A percentile compares a stretch with the other conserved stretches of the same genome.
These are phyloP conservation scores for Solanum sitiens DNA, from an alignment of 257 asterid species.

Conservation along the genomic window DNA sequence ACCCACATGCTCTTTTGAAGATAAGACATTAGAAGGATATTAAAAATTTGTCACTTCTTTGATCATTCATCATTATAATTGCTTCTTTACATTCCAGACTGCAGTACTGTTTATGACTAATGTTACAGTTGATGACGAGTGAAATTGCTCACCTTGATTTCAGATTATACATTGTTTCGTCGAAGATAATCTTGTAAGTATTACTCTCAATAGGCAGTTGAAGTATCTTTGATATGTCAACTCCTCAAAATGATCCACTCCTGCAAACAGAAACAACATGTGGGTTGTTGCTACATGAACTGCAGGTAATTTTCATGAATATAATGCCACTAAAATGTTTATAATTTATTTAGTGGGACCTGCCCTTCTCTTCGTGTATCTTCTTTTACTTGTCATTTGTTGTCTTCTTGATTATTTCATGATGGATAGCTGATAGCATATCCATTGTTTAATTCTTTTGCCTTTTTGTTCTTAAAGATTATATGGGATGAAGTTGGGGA, in stretches of 20 bases:
- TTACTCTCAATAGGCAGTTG: neutral
- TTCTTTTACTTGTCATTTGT: neutral
- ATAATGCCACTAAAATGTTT: neutral
- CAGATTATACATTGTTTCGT: neutral
- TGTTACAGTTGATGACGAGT: neutral
- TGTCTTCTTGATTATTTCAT: neutral
- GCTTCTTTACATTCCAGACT: neutral
- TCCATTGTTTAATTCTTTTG: neutral
- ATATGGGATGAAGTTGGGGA: constrained; percentile 99
- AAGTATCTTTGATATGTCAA: constrained; percentile 23
- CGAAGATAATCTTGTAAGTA: neutral
- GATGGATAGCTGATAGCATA: neutral
- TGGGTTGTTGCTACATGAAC: constrained; percentile 67
- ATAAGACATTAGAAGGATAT: neutral
- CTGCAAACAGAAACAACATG: constrained; percentile 65
- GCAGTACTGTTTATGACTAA: neutral
- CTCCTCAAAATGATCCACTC: constrained; percentile 25
- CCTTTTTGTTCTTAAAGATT: constrained; percentile 24
- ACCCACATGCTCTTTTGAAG: neutral
- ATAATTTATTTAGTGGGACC: neutral
- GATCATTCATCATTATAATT: neutral
- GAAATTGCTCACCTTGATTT: neutral
- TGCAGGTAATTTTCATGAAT: constrained; percentile 5
- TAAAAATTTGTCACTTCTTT: neutral
- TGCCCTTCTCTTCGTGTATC: neutral